phyloP scores from a whole-genome alignment of 1,284 basidiomycete genomes.

The Cryptococcus sp. region DNA sequence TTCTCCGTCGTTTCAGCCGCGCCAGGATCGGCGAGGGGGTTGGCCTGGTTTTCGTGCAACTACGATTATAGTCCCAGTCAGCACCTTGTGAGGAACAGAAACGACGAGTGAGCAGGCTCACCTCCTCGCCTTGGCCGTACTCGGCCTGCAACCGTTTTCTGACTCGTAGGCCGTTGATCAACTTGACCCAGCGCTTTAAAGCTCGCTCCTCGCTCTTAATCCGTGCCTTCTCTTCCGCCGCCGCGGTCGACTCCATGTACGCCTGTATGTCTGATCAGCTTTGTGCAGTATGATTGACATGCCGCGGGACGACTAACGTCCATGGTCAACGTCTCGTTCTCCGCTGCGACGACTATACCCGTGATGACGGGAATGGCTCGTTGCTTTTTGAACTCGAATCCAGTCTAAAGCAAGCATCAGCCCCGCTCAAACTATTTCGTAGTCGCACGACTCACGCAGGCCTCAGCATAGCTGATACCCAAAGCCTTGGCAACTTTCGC shows the following conservation, averaged over 20 bases:
- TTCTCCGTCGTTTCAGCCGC: constrained; percentile 7
- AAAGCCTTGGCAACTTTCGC: constrained; percentile 86
- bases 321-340: constrained; percentile 73
- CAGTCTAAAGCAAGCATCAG: constrained; percentile 46
- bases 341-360: constrained; percentile 83
- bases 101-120: constrained; percentile 17
- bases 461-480: constrained; percentile 88
- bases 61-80: constrained; percentile 9
- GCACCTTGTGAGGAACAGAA: neutral
- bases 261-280: constrained; percentile 59
- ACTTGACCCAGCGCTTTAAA: constrained; percentile 83
- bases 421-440: neutral
- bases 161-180: constrained; percentile 85
- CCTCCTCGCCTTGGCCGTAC: constrained; percentile 62
- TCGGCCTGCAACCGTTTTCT: constrained; percentile 77
- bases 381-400: constrained; percentile 91
- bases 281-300: neutral
- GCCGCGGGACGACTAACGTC: constrained; percentile 62
- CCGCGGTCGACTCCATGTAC: constrained; percentile 77
- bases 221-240: constrained; percentile 73
- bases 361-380: constrained; percentile 82
- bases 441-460: constrained; percentile 63
- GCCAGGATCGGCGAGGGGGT: constrained; percentile 36
- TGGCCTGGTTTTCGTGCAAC: constrained; percentile 38
- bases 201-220: constrained; percentile 76